Evolutionary conservation across 176 grass and related monocot genomes (phyloP), one percentile per base, ranked within the genome.

Genomic region (Oryza glumipatula): DNA sequence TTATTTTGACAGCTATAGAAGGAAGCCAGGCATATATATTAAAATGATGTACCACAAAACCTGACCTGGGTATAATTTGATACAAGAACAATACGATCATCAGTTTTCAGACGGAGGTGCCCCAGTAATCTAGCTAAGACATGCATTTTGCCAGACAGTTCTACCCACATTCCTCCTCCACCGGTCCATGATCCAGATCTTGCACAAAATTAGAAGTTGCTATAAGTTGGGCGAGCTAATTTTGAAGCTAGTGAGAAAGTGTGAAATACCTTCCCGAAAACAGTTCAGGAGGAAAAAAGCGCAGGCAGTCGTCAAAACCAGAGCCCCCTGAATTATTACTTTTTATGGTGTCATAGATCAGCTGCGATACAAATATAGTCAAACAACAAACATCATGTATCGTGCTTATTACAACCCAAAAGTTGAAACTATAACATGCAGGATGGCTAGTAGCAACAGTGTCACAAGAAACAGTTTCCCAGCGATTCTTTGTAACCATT

Each of bases 81-180:
- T 85, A 98, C 93, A 83, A 98, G 96, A 72, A 98, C 93, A 78
- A 98, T 92, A 77, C 96, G 93, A 38, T 98, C 96, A 92, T 95
- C 49, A 33, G 96, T 98, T 83, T 90, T 98, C 44, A 94, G 93
- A 79, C 74, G 91, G 11, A 98, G 93, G 47, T 98, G 93, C 46
- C 83, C 91, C 58, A 98, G 82, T 86, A 98, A 88, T 63, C 89
- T 90, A 80, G 96, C 93, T 66, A 98, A 90, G 51, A 98, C 93
- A 80, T 95, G 96, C 96, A 98, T 98, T 95, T 98, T 98, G 28
- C 93, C 93, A 76, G 96, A 98, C 68, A 98, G 84, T 84, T 98
- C 93, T 70, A 95, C 93, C 96, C 93, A 98, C 65, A 98, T 91
- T 86, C 96, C 96, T 82, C 82, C 87, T 78, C 95, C 92, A 79